Conservation (phyloP, 2,329 filamentous ascomycete species). For the Daldinia sp. region DNA sequence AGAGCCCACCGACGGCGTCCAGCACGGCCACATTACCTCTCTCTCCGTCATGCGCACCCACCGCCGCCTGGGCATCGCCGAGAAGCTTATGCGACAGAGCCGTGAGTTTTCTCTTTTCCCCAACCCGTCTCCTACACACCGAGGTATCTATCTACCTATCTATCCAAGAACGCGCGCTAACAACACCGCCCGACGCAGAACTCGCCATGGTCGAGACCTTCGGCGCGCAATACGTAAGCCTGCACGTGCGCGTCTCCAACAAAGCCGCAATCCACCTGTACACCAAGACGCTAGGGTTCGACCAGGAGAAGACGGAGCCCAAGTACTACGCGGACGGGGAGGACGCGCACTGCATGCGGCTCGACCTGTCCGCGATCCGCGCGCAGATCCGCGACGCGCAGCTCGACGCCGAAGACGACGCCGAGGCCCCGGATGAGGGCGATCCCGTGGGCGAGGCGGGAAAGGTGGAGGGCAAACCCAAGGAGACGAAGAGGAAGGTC, state of each 20-base stretch:
- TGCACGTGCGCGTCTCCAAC: conserved; percentile 96
- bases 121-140: background rate
- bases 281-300: conserved; percentile 89
- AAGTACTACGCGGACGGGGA: conserved; percentile 99
- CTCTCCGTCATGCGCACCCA: conserved; percentile 97
- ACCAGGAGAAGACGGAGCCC: conserved; percentile 82
- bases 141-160: background rate
- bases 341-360: conserved; percentile 93
- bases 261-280: conserved; percentile 90
- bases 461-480: conserved; percentile 55
- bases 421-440: conserved; percentile 65
- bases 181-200: conserved; percentile 62
- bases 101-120: conserved; percentile 64
- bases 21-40: conserved; percentile 95
- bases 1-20: conserved; percentile 88
- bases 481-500: conserved; percentile 78
- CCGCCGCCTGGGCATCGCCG: conserved; percentile 86
- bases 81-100: conserved; percentile 97
- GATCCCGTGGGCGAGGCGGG: conserved; percentile 74
- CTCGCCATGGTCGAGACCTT: conserved; percentile 97
- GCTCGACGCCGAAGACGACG: conserved; percentile 55
- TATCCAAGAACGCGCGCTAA: conserved; percentile 11
- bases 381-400: conserved; percentile 61
- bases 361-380: conserved; percentile 72
- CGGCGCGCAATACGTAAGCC: conserved; percentile 87